Percentiles rank a stretch among this genome's conserved stretches.
Conservation (phyloP, 768 basidiomycete genomes). For the Rhodotorula taiwanensis region DNA sequence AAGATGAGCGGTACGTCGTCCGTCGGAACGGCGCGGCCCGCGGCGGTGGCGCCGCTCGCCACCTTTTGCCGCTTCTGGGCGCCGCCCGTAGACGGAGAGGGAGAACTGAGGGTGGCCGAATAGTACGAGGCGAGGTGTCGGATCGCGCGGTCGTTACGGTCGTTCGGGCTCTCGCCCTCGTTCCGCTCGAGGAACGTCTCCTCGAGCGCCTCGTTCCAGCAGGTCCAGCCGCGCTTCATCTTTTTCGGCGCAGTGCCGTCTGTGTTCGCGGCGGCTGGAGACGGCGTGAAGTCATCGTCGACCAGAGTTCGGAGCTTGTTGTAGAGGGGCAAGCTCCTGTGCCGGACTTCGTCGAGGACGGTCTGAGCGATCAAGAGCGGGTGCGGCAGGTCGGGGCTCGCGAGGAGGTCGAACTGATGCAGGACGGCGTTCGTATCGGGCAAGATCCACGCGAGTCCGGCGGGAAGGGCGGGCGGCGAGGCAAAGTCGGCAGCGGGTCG, state of each 20-base stretch:
- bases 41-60: slow-evolving; percentile 40
- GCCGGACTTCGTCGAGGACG: slow-evolving; percentile 91
- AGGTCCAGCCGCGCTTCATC: slow-evolving; percentile 53
- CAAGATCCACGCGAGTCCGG: slow-evolving; percentile 69
- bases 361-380: slow-evolving; percentile 91
- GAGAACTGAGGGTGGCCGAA: slow-evolving; percentile 55
- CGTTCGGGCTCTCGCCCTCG: slow-evolving; percentile 78
- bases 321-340: slow-evolving; percentile 83
- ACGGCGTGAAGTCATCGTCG: slow-evolving; percentile 55
- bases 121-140: slow-evolving; percentile 85
- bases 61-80: slow-evolving; percentile 32
- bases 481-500: slow-evolving; percentile 51
- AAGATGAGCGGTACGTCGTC: slow-evolving; percentile 56
- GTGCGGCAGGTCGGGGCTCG: slow-evolving; percentile 63
- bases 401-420: slow-evolving; percentile 93
- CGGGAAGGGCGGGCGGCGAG: slow-evolving; percentile 34
- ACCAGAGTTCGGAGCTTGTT: slow-evolving; percentile 81
- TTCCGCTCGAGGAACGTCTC: slow-evolving; percentile 61
- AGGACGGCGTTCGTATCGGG: slow-evolving; percentile 95
- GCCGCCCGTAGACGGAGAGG: not conserved
- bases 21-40: slow-evolving; percentile 47
- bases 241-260: too few species aligned
- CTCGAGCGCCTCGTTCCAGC: slow-evolving; percentile 38
- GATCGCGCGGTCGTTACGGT: slow-evolving; percentile 92
- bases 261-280: not conserved